A percentile compares a stretch with the other conserved stretches of the same genome.
These are phyloP conservation scores for Metschnikowia anglica DNA, from an alignment of 805 yeast species.

Conservation along the genomic window DNA sequence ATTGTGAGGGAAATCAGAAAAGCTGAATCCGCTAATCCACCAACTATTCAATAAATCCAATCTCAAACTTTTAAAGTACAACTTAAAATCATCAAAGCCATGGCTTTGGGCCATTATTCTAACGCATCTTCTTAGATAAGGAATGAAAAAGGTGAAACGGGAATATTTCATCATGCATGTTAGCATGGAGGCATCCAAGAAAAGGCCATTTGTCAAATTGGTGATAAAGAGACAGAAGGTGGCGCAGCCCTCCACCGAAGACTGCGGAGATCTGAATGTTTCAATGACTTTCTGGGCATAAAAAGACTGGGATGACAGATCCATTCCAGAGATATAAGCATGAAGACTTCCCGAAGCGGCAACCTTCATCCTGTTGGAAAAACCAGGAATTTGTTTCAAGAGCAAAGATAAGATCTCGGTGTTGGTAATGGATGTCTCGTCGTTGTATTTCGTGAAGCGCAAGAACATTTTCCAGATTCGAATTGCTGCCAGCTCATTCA, in stretches of 20 bases:
- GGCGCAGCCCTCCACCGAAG: conserved; percentile 37
- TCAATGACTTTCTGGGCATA: conserved; percentile 20
- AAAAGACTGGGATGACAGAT: conserved; percentile 1
- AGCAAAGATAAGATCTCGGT: conserved; percentile 17
- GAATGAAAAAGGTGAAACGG: conserved; percentile 27
- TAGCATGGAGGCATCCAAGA: conserved; percentile 33
- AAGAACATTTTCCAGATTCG: conserved; percentile 36
- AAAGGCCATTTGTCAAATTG: conserved; percentile 26
- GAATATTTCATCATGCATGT: conserved; percentile 45
- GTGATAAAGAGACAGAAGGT: conserved; percentile 40
- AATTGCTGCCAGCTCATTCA: conserved; percentile 34
- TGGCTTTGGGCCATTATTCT: conserved; percentile 21
- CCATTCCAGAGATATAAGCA: conserved; percentile 8
- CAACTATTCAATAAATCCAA: conserved; percentile 44
- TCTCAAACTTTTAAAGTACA: conserved; percentile 31
- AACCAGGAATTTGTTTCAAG: conserved; percentile 18
- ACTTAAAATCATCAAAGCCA: conserved; percentile 12
- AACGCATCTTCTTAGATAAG: conserved; percentile 32
- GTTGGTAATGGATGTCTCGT: conserved; percentile 26
- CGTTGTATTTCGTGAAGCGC: conserved; percentile 22
- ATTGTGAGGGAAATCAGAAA: conserved; percentile 40
- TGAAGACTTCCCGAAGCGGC: conserved; percentile 20
- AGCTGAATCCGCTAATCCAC: conserved; percentile 33
- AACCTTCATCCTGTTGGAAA: conserved; percentile 24
- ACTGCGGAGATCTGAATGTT: conserved; percentile 36